Percentiles rank a stretch among this genome's conserved stretches.
Evolutionary conservation across 2,329 filamentous ascomycete species (phyloP).

Genomic region (Exophiala phaeomuriformis): DNA sequence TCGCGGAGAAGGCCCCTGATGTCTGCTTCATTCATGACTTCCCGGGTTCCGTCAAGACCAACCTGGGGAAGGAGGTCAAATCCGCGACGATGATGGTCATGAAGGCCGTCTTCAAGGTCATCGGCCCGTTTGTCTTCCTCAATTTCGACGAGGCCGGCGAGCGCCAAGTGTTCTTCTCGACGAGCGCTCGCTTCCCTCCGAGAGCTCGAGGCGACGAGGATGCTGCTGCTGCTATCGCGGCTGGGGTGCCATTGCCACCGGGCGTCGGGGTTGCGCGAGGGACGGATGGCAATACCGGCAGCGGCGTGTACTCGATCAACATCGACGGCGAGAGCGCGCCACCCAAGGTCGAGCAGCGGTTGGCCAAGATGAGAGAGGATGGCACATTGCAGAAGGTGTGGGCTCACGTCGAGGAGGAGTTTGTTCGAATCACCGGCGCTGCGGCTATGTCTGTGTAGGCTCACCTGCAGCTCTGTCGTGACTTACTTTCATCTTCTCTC

Average conservation of each 20-base stretch:
- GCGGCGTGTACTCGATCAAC: slow-evolving; percentile 30
- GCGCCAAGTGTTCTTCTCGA: slow-evolving; percentile 39
- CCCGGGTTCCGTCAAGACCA: slow-evolving; percentile 44
- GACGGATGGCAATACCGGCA: slow-evolving; percentile 28
- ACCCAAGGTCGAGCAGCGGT: slow-evolving; percentile 17
- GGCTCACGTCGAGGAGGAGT: slow-evolving; percentile 25
- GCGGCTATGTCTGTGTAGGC: slow-evolving; percentile 12
- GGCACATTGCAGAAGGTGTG: slow-evolving; percentile 30
- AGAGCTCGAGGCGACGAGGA: not conserved
- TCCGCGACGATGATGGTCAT: slow-evolving; percentile 24
- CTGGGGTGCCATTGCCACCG: slow-evolving; percentile 18
- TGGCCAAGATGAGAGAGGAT: slow-evolving; percentile 27
- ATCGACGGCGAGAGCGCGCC: slow-evolving; percentile 11
- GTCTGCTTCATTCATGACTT: slow-evolving; percentile 46
- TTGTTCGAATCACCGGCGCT: not conserved
- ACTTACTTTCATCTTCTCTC: not conserved
- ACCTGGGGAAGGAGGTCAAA: slow-evolving; percentile 35
- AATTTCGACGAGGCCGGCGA: slow-evolving; percentile 37
- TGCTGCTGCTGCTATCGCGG: slow-evolving; percentile 12
- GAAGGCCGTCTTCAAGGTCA: slow-evolving; percentile 31
- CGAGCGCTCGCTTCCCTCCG: slow-evolving; percentile 31
- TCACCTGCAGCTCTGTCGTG: not conserved
- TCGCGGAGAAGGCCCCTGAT: slow-evolving; percentile 41
- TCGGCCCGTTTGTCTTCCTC: slow-evolving; percentile 27
- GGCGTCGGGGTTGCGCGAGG: slow-evolving; percentile 14